These are phyloP conservation scores for Candida mesenterica DNA, from an alignment of 1,139 yeast genomes.

Conservation along the genomic window DNA sequence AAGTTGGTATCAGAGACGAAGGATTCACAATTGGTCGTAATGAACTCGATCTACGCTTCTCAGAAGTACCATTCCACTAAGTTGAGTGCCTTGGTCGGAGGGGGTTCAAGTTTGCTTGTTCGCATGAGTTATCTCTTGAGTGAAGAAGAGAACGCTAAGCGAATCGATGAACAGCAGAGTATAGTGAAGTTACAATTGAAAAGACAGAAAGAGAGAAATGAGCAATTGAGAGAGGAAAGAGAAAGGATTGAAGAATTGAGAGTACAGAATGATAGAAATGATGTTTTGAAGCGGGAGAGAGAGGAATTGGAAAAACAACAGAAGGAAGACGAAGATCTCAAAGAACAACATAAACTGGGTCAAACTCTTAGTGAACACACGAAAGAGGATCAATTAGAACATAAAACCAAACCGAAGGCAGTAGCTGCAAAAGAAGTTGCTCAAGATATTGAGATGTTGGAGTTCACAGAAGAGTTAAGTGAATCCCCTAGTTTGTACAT, in stretches of 20 bases:
- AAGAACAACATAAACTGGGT: neutral
- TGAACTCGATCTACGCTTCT: conserved; percentile 11
- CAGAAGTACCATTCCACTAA: conserved; percentile 7
- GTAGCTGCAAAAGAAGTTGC: too few species aligned
- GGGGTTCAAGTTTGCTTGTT: conserved; percentile 18
- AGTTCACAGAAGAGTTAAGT: neutral
- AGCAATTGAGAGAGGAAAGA: conserved; percentile 9
- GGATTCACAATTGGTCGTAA: conserved; percentile 11
- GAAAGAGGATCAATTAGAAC: too few species aligned
- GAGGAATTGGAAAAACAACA: conserved; percentile 3
- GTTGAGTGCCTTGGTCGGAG: conserved; percentile 14
- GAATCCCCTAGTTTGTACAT: conserved; percentile 24
- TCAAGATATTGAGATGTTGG: too few species aligned
- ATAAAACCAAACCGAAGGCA: too few species aligned
- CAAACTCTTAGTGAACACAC: too few species aligned
- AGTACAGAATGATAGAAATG: conserved; percentile 1
- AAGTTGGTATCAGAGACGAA: conserved; percentile 6
- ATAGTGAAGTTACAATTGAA: conserved; percentile 20
- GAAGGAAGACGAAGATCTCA: neutral
- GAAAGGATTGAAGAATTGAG: conserved; percentile 5
- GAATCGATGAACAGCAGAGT: conserved; percentile 19
- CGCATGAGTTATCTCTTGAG: conserved; percentile 19
- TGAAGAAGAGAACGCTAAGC: conserved; percentile 11
- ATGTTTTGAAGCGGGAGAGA: too few species aligned
- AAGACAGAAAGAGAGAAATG: conserved; percentile 16